Conservation (phyloP, 202 grass and related monocot species). For the Dendrocalamus latiflorus region DNA sequence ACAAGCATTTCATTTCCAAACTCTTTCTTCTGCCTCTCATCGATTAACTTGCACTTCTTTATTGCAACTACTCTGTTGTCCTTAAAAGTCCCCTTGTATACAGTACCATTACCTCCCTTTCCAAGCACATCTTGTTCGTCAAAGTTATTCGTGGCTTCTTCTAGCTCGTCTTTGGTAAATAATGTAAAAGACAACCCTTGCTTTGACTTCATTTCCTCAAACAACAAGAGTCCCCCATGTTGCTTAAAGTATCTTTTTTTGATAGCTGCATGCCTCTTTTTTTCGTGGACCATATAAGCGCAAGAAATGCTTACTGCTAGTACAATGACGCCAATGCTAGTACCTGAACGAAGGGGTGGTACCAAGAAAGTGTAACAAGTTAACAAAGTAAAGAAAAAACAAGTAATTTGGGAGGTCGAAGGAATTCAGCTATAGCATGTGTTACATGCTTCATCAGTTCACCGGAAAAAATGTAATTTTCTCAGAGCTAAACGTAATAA, state of each 20-base stretch:
- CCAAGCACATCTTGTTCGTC: conserved; percentile 40
- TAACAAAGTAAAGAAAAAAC: too few species aligned
- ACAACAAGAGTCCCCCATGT: conserved; percentile 28
- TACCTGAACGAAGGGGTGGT: too few species aligned
- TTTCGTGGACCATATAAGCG: not conserved
- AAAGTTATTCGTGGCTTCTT: conserved; percentile 49
- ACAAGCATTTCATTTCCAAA: conserved; percentile 62
- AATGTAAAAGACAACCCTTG: conserved; percentile 37
- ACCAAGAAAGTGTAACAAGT: too few species aligned
- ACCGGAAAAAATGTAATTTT: too few species aligned
- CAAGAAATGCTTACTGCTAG: not conserved
- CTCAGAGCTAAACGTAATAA: too few species aligned
- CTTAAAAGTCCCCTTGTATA: conserved; percentile 49
- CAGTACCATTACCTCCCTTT: conserved; percentile 41
- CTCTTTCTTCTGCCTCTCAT: conserved; percentile 53
- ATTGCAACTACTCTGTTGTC: conserved; percentile 19
- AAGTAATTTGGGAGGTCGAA: too few species aligned
- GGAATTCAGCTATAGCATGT: too few species aligned
- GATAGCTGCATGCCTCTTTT: not conserved
- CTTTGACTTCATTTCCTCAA: conserved; percentile 42
- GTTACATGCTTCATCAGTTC: too few species aligned
- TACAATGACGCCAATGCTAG: not conserved
- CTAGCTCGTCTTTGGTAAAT: conserved; percentile 42
- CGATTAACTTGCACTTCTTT: conserved; percentile 19
- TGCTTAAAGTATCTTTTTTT: conserved; percentile 36